A percentile compares a stretch with the other conserved stretches of the same genome.
Evolutionary conservation across 2,329 filamentous ascomycete species (phyloP).

Genomic region (Monosporascus sp.): DNA sequence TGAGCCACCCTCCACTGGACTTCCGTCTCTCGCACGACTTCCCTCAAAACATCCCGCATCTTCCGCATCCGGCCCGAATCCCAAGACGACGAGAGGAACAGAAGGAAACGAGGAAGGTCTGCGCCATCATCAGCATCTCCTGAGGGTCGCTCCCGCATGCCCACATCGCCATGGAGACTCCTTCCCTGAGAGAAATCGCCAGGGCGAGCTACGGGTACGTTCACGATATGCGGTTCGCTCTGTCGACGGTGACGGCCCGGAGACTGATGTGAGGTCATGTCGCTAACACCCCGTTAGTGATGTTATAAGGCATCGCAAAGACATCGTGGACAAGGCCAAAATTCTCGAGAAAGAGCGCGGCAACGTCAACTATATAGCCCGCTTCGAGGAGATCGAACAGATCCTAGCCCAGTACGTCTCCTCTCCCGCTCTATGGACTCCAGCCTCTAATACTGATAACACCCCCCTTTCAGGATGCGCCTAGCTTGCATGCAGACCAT

Average conservation of each 20-base stretch:
- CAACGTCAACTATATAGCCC: slow-evolving; percentile 22
- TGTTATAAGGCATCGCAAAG: slow-evolving; percentile 24
- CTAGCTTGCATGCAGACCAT: slow-evolving; percentile 66
- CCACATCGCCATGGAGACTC: slow-evolving; percentile 17
- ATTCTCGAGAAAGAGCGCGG: slow-evolving; percentile 24
- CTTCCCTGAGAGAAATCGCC: slow-evolving; percentile 20
- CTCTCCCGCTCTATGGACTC: background rate
- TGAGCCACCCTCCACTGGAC: slow-evolving; percentile 19
- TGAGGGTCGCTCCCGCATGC: background rate
- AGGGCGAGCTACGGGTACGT: slow-evolving; percentile 24
- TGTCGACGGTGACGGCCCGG: background rate
- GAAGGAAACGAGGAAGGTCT: background rate
- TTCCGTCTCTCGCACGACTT: slow-evolving; percentile 11
- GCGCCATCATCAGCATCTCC: no score
- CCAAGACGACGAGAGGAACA: background rate
- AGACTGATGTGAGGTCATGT: background rate
- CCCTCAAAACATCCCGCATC: background rate
- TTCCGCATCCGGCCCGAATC: background rate
- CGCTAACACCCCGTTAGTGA: slow-evolving; percentile 15
- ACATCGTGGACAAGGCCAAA: slow-evolving; percentile 14
- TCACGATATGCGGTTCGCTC: background rate
- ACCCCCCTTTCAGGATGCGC: slow-evolving; percentile 52
- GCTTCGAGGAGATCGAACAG: slow-evolving; percentile 26
- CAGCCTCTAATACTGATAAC: slow-evolving; percentile 3
- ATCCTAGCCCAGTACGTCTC: slow-evolving; percentile 27